These are phyloP conservation scores for Mrakia gelida DNA, from an alignment of 768 basidiomycete genomes.

Conservation along the genomic window DNA sequence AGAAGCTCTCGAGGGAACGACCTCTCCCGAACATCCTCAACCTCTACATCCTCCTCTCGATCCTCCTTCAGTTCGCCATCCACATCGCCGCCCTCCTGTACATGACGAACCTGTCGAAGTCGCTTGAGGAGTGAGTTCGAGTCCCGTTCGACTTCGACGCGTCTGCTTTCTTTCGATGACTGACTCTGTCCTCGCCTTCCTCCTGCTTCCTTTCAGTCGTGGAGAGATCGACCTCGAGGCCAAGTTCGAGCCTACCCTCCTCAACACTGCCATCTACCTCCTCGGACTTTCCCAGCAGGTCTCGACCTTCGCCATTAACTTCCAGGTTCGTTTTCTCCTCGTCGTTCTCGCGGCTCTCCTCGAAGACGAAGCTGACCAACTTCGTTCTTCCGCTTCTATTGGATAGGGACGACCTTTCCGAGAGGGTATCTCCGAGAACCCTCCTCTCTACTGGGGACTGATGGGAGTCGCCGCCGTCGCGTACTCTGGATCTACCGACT, in stretches of 20 bases:
- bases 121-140: constrained; percentile 58
- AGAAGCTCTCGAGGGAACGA: constrained; percentile 86
- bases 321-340: constrained; percentile 57
- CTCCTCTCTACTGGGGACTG: constrained; percentile 87
- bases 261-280: constrained; percentile 96
- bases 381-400: not conserved
- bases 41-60: constrained; percentile 85
- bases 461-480: constrained; percentile 80
- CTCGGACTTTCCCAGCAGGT: constrained; percentile 95
- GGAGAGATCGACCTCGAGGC: constrained; percentile 88
- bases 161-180: not conserved
- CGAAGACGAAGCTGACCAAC: not conserved
- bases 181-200: not conserved
- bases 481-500: constrained; percentile 87
- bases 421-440: constrained; percentile 93
- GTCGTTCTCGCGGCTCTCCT: not conserved
- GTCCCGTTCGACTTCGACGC: not conserved
- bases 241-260: constrained; percentile 87
- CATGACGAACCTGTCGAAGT: constrained; percentile 80
- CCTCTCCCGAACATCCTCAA: constrained; percentile 96
- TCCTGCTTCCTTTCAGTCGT: constrained; percentile 45
- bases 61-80: constrained; percentile 85
- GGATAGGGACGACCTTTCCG: constrained; percentile 88
- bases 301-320: constrained; percentile 97
- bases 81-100: constrained; percentile 88